Conservation (phyloP, 495 filamentous ascomycete species). For the Staphylotrichum longicolle region DNA sequence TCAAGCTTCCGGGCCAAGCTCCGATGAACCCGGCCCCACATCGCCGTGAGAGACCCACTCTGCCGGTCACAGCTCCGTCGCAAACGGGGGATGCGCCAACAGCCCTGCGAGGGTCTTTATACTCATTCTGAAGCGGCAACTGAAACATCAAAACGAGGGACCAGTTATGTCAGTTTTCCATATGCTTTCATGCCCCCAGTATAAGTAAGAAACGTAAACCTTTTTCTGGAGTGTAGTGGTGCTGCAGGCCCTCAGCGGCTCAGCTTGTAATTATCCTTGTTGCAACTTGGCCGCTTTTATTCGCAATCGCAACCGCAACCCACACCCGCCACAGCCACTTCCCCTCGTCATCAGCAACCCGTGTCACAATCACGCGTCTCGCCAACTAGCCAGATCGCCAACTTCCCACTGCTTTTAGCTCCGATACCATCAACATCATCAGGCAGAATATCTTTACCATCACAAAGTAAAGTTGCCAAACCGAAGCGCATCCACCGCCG, state of each 20-base stretch:
- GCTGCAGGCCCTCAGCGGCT: no score
- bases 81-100: not conserved
- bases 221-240: no score
- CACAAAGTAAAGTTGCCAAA: not conserved
- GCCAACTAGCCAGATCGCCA: not conserved
- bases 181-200: no score
- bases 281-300: slow-evolving; percentile 18
- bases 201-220: no score
- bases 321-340: not conserved
- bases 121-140: not conserved
- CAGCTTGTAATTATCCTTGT: slow-evolving; percentile 5
- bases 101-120: not conserved
- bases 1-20: not conserved
- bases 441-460: not conserved
- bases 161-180: no score
- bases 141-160: not conserved
- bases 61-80: not conserved
- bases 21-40: not conserved
- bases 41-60: not conserved
- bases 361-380: not conserved
- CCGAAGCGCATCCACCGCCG: not conserved
- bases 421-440: no score
- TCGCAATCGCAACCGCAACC: no score
- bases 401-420: no score
- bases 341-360: slow-evolving; percentile 6